phyloP scores from a whole-genome alignment of 2,329 filamentous ascomycete species.

The Graphiopsis chlorocephala region DNA sequence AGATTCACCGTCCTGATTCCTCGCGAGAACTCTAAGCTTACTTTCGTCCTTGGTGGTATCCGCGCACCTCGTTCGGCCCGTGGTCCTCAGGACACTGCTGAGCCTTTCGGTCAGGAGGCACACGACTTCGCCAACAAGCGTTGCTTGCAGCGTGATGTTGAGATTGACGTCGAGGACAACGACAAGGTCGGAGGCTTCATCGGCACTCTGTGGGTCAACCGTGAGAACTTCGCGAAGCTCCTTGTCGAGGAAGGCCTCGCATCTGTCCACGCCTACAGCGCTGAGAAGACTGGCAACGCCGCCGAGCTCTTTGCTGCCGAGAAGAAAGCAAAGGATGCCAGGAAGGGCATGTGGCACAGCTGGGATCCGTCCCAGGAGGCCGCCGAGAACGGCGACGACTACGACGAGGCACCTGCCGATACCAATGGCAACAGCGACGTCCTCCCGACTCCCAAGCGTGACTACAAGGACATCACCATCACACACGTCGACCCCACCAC shows the following conservation, averaged over 20 bases:
- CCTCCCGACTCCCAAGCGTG: constrained; percentile 64
- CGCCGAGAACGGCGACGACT: constrained; percentile 46
- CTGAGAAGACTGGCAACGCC: constrained; percentile 89
- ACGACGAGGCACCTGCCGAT: constrained; percentile 47
- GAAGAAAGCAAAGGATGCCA: constrained; percentile 80
- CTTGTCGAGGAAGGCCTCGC: constrained; percentile 93
- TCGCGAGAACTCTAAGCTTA: constrained; percentile 89
- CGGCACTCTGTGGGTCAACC: constrained; percentile 86
- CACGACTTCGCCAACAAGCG: constrained; percentile 85
- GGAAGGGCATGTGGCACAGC: constrained; percentile 87
- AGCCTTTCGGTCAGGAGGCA: constrained; percentile 94
- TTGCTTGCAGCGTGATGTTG: constrained; percentile 90
- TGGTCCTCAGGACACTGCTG: constrained; percentile 73
- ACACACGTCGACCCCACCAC: constrained; percentile 79
- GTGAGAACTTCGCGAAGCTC: constrained; percentile 91
- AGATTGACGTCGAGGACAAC: constrained; percentile 90
- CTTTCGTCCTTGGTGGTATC: constrained; percentile 89
- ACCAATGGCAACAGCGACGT: constrained; percentile 50
- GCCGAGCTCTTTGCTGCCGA: constrained; percentile 85
- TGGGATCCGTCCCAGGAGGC: constrained; percentile 89
- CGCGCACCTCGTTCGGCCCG: constrained; percentile 84
- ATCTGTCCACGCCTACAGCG: constrained; percentile 89
- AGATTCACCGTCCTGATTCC: constrained; percentile 90
- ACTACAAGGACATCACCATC: constrained; percentile 91
- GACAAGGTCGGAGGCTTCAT: constrained; percentile 99